phyloP scores from a whole-genome alignment of 1,139 yeast genomes.

The Pichia sp. region DNA sequence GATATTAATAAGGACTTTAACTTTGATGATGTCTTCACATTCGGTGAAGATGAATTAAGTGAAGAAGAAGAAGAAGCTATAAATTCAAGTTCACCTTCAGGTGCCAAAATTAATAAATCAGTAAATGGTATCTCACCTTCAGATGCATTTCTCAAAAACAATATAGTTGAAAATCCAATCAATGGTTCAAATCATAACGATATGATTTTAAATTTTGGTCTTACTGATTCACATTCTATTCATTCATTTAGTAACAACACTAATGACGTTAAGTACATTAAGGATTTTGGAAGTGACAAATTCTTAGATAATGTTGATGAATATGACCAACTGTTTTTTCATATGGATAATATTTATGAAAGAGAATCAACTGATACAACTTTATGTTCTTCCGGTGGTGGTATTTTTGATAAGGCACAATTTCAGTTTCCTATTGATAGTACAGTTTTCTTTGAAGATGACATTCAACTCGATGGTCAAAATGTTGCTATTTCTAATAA shows the following conservation, averaged over 20 bases:
- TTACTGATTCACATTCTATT: background rate
- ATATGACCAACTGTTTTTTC: background rate
- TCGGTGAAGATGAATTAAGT: background rate
- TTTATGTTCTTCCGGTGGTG: background rate
- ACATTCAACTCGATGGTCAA: background rate
- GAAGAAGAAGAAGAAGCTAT: background rate
- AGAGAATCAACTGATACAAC: background rate
- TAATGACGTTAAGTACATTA: background rate
- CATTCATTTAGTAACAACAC: background rate
- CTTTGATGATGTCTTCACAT: background rate
- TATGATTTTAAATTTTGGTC: background rate
- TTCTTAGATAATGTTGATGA: background rate
- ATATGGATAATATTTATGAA: background rate
- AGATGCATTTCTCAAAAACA: background rate
- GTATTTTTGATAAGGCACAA: background rate
- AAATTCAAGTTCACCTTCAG: background rate
- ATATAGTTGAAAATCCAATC: background rate
- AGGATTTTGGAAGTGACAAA: background rate
- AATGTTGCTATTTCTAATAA: background rate
- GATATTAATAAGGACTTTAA: background rate
- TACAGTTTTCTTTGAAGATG: background rate
- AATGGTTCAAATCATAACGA: background rate
- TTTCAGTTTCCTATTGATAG: background rate
- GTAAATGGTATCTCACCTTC: background rate
- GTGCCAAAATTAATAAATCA: background rate